These are phyloP conservation scores for Blastocystis sp. DNA, from an alignment of 352 stramenopile species.

Conservation along the genomic window DNA sequence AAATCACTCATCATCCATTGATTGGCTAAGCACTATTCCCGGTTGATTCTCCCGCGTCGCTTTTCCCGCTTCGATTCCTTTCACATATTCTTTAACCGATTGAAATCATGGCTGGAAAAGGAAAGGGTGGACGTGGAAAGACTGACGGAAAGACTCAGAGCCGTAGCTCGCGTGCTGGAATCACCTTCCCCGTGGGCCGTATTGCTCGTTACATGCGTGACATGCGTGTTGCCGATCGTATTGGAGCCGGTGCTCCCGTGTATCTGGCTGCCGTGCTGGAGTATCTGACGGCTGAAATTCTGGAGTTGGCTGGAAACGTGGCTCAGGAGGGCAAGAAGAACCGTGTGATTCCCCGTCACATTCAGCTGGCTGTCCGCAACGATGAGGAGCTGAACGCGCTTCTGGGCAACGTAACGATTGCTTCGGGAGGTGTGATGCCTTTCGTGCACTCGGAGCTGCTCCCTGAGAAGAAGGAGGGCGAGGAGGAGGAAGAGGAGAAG, in stretches of 20 bases:
- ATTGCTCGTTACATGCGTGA: slow-evolving; percentile 74
- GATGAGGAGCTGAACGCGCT: slow-evolving; percentile 87
- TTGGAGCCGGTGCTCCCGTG: slow-evolving; percentile 70
- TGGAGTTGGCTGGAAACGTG: slow-evolving; percentile 59
- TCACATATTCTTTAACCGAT: too few relatives aligned
- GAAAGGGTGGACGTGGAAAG: slow-evolving; percentile 70
- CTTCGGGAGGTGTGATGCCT: background rate
- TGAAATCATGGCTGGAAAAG: slow-evolving; percentile 68
- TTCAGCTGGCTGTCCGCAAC: slow-evolving; percentile 83
- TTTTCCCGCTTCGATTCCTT: background rate
- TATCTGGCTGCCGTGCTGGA: slow-evolving; percentile 70
- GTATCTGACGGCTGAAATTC: slow-evolving; percentile 64
- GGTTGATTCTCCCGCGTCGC: too few relatives aligned
- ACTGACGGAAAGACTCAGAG: slow-evolving; percentile 60
- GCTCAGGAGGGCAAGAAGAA: slow-evolving; percentile 77
- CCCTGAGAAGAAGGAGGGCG: background rate
- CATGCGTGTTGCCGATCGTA: slow-evolving; percentile 70
- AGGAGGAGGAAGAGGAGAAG: slow-evolving; percentile 17
- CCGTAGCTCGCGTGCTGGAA: slow-evolving; percentile 53
- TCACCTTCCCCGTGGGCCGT: slow-evolving; percentile 74
- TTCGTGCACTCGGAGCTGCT: background rate
- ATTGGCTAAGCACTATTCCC: background rate
- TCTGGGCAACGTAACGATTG: background rate
- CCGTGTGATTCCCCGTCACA: slow-evolving; percentile 83
- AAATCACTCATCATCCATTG: background rate